Evolutionary conservation across 2,329 filamentous ascomycete species (phyloP), one percentile per base, ranked within the genome.

Genomic region (Stylonectria norvegica): DNA sequence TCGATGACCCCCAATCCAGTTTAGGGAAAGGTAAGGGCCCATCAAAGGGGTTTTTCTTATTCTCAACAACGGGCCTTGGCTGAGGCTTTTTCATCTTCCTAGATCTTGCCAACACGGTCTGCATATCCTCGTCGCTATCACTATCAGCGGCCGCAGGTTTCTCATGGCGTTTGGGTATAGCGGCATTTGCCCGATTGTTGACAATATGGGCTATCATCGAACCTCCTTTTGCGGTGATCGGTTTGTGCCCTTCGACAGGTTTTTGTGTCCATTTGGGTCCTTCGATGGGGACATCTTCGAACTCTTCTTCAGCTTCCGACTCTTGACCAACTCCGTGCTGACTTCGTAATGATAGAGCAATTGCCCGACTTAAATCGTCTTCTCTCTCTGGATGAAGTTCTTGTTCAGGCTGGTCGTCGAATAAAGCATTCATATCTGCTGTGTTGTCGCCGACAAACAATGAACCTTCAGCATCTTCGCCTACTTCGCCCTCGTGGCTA

Each of bases 11-110:
- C 72, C 77, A 81, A 31, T 85, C 81, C 2, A 95, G 73, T 57
- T 89, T 91, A 53, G 95, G 89, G 57, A 98, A 98, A 0, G 93
- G 93, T 5, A 98, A 65, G 0, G 90, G 89, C 0, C 91, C 91
- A 49, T 79, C 79, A 57, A 95, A 80, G 0, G 79, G 72, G 52
- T 81, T 79, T 49, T 77, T 79, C 23, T 75, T 70, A 35, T 78
- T 81, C 8, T 73, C 61, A n/a, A 64, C 56, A 3, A 68, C 56
- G 2, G 62, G 61, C 29, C 63, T 67, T 14, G 62, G 61, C 29
- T 62, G 59, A 3, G 61, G 49, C 28, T 73, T 73, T 57, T 80
- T 78, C 42, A 73, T 56, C 50, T 76, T 78, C 43, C 84, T 81
- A 15, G 86, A 85, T 47, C 83, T 84, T 8, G 83, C 81, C 35